These are phyloP conservation scores for Penicillium soppii DNA, from an alignment of 495 filamentous ascomycete genomes.

Conservation along the genomic window DNA sequence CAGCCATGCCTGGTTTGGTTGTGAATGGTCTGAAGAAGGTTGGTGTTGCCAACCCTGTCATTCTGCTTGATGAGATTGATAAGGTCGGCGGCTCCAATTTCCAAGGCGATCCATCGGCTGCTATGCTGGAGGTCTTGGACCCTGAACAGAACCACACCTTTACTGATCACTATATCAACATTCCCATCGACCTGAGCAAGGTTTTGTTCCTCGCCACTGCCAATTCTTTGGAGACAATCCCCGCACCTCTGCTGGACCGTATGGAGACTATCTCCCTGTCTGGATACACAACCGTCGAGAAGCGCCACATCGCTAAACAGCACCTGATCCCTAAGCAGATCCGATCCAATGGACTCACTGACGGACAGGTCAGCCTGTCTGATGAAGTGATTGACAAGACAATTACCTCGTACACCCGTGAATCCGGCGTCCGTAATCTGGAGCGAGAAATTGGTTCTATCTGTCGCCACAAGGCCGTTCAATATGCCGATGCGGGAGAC, in stretches of 20 bases:
- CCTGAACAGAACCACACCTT: slow-evolving; percentile 97
- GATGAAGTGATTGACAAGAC: slow-evolving; percentile 90
- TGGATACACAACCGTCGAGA: slow-evolving; percentile 98
- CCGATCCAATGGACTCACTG: slow-evolving; percentile 70
- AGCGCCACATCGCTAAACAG: slow-evolving; percentile 88
- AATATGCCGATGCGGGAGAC: slow-evolving; percentile 89
- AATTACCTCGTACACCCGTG: slow-evolving; percentile 93
- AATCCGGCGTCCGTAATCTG: slow-evolving; percentile 95
- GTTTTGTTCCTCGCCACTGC: slow-evolving; percentile 99
- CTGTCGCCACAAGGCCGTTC: slow-evolving; percentile 91
- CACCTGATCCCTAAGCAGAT: slow-evolving; percentile 96
- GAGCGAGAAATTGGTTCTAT: slow-evolving; percentile 95
- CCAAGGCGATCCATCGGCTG: slow-evolving; percentile 96
- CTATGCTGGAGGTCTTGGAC: slow-evolving; percentile 97
- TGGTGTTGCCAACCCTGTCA: slow-evolving; percentile 92
- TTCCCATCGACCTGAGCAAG: slow-evolving; percentile 94
- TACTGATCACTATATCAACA: slow-evolving; percentile 93
- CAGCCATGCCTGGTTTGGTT: slow-evolving; percentile 95
- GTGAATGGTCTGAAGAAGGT: slow-evolving; percentile 96
- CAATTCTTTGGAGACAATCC: slow-evolving; percentile 94
- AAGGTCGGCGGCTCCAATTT: slow-evolving; percentile 91
- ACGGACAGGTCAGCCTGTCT: slow-evolving; percentile 70
- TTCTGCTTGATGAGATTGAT: slow-evolving; percentile 97
- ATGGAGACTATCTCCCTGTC: slow-evolving; percentile 94
- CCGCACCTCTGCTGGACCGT: slow-evolving; percentile 87